phyloP scores from a whole-genome alignment of 2,329 filamentous ascomycete species.

The Fusarium sp. region DNA sequence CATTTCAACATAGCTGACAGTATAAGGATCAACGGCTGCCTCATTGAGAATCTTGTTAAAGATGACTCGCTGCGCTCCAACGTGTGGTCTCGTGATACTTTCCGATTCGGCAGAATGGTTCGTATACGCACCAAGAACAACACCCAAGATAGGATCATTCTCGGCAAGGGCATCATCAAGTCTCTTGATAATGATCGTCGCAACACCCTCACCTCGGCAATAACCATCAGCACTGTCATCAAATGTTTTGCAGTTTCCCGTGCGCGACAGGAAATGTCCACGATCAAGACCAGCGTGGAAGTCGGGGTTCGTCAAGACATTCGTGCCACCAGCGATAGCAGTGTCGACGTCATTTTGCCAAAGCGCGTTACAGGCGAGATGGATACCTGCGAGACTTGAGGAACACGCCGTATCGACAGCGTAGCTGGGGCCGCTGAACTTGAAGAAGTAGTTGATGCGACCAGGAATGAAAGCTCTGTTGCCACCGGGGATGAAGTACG shows the following conservation, averaged over 20 bases:
- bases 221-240: constrained; percentile 73
- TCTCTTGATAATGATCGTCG: constrained; percentile 62
- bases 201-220: constrained; percentile 64
- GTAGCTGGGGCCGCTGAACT: constrained; percentile 78
- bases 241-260: constrained; percentile 56
- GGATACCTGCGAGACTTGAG: constrained; percentile 77
- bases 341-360: constrained; percentile 81
- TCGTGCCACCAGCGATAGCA: constrained; percentile 81
- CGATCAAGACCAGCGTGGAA: constrained; percentile 72
- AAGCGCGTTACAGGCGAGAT: constrained; percentile 76
- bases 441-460: constrained; percentile 82
- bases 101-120: constrained; percentile 79
- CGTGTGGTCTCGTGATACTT: constrained; percentile 79
- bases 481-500: constrained; percentile 62
- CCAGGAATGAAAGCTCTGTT: constrained; percentile 64
- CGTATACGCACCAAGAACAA: constrained; percentile 72
- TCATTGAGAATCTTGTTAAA: constrained; percentile 76
- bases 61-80: constrained; percentile 70
- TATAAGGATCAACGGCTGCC: constrained; percentile 79
- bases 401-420: constrained; percentile 84
- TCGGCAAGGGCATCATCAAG: constrained; percentile 63
- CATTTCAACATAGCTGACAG: constrained; percentile 89
- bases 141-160: constrained; percentile 74
- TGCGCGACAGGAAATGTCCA: constrained; percentile 72
- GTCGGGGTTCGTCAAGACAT: constrained; percentile 75